A percentile compares a stretch with the other conserved stretches of the same genome.
phyloP scores from a whole-genome alignment of 768 basidiomycete species.

The Lactarius hengduanensis region DNA sequence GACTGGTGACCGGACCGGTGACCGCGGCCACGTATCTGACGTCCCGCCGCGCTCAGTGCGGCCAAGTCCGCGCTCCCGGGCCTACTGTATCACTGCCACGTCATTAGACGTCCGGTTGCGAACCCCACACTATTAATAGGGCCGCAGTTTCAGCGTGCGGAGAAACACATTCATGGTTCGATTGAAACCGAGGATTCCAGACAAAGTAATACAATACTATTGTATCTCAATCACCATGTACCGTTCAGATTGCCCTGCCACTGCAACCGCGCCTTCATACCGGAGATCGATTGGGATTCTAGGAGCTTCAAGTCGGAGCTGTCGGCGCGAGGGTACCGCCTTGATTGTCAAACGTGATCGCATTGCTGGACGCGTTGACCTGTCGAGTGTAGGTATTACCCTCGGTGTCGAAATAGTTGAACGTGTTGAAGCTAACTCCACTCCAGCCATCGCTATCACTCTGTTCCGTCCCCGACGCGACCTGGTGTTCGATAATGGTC shows the following conservation, averaged over 20 bases:
- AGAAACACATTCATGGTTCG: background rate
- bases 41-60: too few relatives aligned
- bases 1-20: too few relatives aligned
- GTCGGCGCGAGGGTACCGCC: conserved; percentile 48
- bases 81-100: too few relatives aligned
- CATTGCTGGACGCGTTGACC: conserved; percentile 60
- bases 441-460: conserved; percentile 52
- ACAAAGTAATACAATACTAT: conserved; percentile 16
- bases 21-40: too few relatives aligned
- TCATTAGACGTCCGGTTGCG: too few relatives aligned
- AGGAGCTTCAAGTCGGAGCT: too few relatives aligned
- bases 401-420: conserved; percentile 55
- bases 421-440: conserved; percentile 67
- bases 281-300: background rate
- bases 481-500: conserved; percentile 57
- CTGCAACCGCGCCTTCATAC: conserved; percentile 27
- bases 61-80: too few relatives aligned
- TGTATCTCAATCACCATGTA: background rate
- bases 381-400: conserved; percentile 37
- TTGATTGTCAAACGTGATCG: conserved; percentile 58
- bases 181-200: background rate
- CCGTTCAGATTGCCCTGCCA: conserved; percentile 25
- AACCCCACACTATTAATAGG: too few relatives aligned
- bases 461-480: conserved; percentile 49
- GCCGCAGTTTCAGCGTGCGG: too few relatives aligned